phyloP scores from a whole-genome alignment of 2,329 filamentous ascomycete genomes.

The Nannizzia gypsea region DNA sequence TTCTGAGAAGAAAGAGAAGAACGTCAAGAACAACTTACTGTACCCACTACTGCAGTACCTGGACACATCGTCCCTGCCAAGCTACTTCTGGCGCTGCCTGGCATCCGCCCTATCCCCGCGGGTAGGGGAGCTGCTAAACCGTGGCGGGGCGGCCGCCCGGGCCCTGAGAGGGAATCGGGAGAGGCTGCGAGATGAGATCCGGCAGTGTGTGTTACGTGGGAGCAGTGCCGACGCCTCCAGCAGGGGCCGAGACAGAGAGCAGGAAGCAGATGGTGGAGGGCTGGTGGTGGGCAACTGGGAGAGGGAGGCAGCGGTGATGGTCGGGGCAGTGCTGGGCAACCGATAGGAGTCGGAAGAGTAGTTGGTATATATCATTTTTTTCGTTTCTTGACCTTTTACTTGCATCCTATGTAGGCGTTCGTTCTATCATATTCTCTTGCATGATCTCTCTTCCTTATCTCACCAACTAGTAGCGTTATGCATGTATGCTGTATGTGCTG shows the following conservation, averaged over 20 bases:
- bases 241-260: slow-evolving; percentile 31
- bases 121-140: slow-evolving; percentile 71
- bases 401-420: not conserved
- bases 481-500: not conserved
- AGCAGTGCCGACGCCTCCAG: slow-evolving; percentile 44
- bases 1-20: slow-evolving; percentile 9
- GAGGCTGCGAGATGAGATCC: slow-evolving; percentile 61
- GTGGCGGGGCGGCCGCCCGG: slow-evolving; percentile 72
- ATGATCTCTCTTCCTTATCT: not conserved
- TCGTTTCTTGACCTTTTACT: not conserved
- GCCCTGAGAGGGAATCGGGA: slow-evolving; percentile 66
- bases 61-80: slow-evolving; percentile 75
- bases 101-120: slow-evolving; percentile 63
- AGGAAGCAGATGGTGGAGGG: slow-evolving; percentile 21
- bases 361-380: not conserved
- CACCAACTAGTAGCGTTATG: not conserved
- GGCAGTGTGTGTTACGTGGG: slow-evolving; percentile 71
- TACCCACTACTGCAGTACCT: slow-evolving; percentile 62
- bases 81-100: slow-evolving; percentile 87
- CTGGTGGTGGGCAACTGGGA: slow-evolving; percentile 56
- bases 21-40: slow-evolving; percentile 45
- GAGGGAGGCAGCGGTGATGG: slow-evolving; percentile 88
- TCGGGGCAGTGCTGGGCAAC: slow-evolving; percentile 56
- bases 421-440: not conserved
- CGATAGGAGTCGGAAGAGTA: not conserved